These are phyloP conservation scores for Cetraspora pellucida DNA, from an alignment of 192 early-diverging fungal species.

Conservation along the genomic window DNA sequence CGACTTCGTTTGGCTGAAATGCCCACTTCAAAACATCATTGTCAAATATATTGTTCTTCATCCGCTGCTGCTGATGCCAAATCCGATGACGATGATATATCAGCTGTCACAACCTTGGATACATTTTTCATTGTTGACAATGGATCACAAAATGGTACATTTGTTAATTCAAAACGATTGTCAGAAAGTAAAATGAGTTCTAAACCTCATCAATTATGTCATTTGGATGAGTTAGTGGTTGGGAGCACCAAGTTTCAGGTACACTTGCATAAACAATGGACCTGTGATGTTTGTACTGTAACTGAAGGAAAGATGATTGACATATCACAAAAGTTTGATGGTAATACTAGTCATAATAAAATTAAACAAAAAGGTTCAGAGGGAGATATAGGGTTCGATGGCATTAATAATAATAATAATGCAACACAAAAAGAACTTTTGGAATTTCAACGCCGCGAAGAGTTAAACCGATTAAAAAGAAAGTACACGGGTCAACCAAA, in stretches of 20 bases:
- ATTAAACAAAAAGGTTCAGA: background rate
- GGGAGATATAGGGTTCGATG: background rate
- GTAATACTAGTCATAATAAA: background rate
- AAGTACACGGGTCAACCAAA: constrained; percentile 21
- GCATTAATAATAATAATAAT: constrained; percentile 13
- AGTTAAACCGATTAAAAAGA: constrained; percentile 38
- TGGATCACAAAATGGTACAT: constrained; percentile 77
- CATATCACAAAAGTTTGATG: constrained; percentile 28
- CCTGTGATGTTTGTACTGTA: constrained; percentile 61
- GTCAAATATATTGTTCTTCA: constrained; percentile 49
- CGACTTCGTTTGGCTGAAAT: constrained; percentile 64
- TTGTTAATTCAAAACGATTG: constrained; percentile 62
- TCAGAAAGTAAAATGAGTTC: constrained; percentile 63
- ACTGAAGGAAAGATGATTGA: constrained; percentile 51
- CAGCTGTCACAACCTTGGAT: background rate
- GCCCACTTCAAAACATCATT: constrained; percentile 62
- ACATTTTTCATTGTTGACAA: constrained; percentile 58
- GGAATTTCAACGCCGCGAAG: constrained; percentile 38
- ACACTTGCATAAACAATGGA: constrained; percentile 64
- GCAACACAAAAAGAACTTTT: constrained; percentile 35
- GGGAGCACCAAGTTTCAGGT: constrained; percentile 61
- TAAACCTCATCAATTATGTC: constrained; percentile 52
- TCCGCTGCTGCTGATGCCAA: constrained; percentile 22
- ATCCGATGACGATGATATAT: background rate
- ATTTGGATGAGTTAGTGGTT: constrained; percentile 57